A percentile compares a stretch with the other conserved stretches of the same genome.
phyloP scores from a whole-genome alignment of 495 filamentous ascomycete genomes.

The Penicillium desertorum region DNA sequence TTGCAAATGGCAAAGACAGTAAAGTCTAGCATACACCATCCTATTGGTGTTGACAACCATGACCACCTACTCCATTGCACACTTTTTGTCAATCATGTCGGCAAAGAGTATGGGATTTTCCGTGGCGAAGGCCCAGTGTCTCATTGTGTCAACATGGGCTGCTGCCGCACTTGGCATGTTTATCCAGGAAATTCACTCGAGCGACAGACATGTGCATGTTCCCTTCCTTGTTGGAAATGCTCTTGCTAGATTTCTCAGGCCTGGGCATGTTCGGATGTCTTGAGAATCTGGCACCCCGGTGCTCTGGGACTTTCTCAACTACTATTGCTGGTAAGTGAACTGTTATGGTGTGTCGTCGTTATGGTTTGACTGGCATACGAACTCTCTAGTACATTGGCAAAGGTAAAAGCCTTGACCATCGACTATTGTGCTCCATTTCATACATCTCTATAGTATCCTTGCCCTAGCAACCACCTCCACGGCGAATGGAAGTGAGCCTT shows the following conservation, averaged over 20 bases:
- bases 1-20: constrained; percentile 40
- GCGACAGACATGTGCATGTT: no score
- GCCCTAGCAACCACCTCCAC: constrained; percentile 58
- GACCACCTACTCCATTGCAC: constrained; percentile 56
- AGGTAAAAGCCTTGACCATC: constrained; percentile 4
- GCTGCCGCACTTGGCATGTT: no score
- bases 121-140: constrained; percentile 52
- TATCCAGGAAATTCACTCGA: no score
- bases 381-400: constrained; percentile 21
- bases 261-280: not conserved
- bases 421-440: no score
- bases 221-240: constrained; percentile 23
- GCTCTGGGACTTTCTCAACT: constrained; percentile 7
- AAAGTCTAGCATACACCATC: constrained; percentile 55
- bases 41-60: constrained; percentile 51
- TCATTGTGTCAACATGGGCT: constrained; percentile 44
- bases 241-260: not conserved
- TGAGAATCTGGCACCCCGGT: not conserved
- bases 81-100: constrained; percentile 64
- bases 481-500: constrained; percentile 62
- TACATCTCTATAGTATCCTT: constrained; percentile 32
- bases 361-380: constrained; percentile 1
- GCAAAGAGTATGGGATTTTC: constrained; percentile 56
- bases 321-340: constrained; percentile 7
- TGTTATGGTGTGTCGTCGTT: not conserved